Conservation (phyloP, 2,329 filamentous ascomycete species). For the Alternaria brassicicola region DNA sequence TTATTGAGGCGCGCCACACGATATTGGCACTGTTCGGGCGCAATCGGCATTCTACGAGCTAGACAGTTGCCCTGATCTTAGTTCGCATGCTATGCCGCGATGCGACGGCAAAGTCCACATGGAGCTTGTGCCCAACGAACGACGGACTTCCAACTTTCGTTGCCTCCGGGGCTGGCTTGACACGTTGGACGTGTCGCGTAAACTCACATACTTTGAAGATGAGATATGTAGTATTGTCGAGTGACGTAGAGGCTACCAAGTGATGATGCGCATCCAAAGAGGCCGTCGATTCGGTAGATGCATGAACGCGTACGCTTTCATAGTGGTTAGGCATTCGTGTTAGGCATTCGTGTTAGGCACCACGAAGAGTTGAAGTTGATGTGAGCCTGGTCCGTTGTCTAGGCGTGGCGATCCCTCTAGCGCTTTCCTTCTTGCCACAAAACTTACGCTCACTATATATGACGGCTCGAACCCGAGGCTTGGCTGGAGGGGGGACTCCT, state of each 20-base stretch:
- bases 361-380: neutral
- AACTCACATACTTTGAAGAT: neutral
- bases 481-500: neutral
- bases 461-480: neutral
- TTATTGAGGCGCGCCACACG: neutral
- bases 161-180: neutral
- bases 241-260: neutral
- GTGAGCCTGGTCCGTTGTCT: neutral
- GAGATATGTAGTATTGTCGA: neutral
- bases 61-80: neutral
- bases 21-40: neutral
- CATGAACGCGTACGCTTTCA: neutral
- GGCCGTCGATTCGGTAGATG: neutral
- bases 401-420: neutral
- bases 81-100: neutral
- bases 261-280: neutral
- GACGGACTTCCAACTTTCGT: neutral
- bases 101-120: neutral
- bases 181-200: neutral
- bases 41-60: neutral
- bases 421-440: neutral
- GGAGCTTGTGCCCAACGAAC: neutral
- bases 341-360: neutral
- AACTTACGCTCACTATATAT: neutral
- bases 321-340: neutral